Base-by-base conservation (phyloP, 2,329 filamentous ascomycete species). In the Aspergillus alliaceus region DNA sequence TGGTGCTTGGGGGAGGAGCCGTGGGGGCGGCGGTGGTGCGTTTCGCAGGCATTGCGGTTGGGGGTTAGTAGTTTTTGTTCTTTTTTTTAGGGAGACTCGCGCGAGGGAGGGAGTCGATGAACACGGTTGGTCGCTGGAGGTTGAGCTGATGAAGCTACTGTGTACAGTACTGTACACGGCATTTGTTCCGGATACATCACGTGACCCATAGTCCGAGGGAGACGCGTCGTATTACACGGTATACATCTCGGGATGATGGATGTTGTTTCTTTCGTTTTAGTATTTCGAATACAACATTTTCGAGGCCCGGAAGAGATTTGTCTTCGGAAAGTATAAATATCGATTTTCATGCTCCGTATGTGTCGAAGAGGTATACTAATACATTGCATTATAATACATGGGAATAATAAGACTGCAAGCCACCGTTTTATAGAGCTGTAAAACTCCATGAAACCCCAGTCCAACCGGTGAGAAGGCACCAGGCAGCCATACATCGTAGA, bases 31-130 rank as follows among this genome's bases (percentile, higher is more conserved):
- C 54, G 39, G 62, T 56, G 52, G 63, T 55, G 55, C 63, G 64
- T 69, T 73, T 72, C 20, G 69, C 59, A 35, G 55, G 55, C 60
- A 62, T 62, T 20, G 15, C 24, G 11, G 15, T 11, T 37, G 15
- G 11, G 27, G 31, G 15, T 40, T 4, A 25, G 32, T 18, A 6
- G 34, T 1, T 20, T 32, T 51, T n/a, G n/a, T n/a, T n/a, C n/a
- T n/a, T n/a, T n/a, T n/a, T n/a, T n/a, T n/a, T n/a, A n/a, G n/a
- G n/a, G n/a, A n/a, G n/a, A n/a, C 15, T 44, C 12, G 47, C n/a
- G n/a, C 2, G 49, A 29, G 22, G 22, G 25, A 37, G 15, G 5
- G 7, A 39, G 51, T n/a, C 35, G 53, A 46, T 39, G 53, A 25
- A n/a, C n/a, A n/a, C n/a, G n/a, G n/a, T n/a, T n/a, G 14, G 27